phyloP scores from a whole-genome alignment of 2,329 filamentous ascomycete genomes.

The Boeremia lycopersici region DNA sequence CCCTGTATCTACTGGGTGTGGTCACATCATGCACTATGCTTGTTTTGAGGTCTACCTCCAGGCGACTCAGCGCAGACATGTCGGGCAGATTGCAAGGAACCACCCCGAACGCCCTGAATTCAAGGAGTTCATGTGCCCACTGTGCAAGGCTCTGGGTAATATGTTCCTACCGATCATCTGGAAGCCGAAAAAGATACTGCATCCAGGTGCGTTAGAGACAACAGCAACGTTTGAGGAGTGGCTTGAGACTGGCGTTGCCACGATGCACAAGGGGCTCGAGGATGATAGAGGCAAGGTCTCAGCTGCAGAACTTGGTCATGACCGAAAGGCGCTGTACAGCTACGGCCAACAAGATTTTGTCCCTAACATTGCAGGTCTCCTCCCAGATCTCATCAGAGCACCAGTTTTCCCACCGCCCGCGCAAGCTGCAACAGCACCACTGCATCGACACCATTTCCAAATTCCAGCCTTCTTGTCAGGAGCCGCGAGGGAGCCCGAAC shows the following conservation, averaged over 20 bases:
- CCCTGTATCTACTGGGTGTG: slow-evolving; percentile 87
- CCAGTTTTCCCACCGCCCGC: slow-evolving; percentile 14
- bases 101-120: slow-evolving; percentile 81
- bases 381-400: slow-evolving; percentile 44
- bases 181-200: slow-evolving; percentile 87
- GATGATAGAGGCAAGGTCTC: slow-evolving; percentile 28
- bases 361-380: slow-evolving; percentile 53
- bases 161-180: slow-evolving; percentile 93
- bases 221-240: slow-evolving; percentile 70
- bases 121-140: slow-evolving; percentile 93
- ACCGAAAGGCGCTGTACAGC: slow-evolving; percentile 57
- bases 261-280: slow-evolving; percentile 54
- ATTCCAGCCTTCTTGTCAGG: slow-evolving; percentile 39
- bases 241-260: slow-evolving; percentile 64
- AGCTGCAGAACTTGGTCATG: slow-evolving; percentile 38
- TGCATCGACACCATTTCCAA: slow-evolving; percentile 30
- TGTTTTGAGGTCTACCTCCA: slow-evolving; percentile 94
- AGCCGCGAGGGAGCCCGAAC: slow-evolving; percentile 5
- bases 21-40: slow-evolving; percentile 97
- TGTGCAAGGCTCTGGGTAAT: slow-evolving; percentile 96
- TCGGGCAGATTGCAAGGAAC: slow-evolving; percentile 90
- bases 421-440: slow-evolving; percentile 28
- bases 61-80: slow-evolving; percentile 81
- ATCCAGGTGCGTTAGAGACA: slow-evolving; percentile 71
- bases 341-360: slow-evolving; percentile 60